phyloP scores from a whole-genome alignment of 148 eudicot species.

The Rhododendron kiyosumense region DNA sequence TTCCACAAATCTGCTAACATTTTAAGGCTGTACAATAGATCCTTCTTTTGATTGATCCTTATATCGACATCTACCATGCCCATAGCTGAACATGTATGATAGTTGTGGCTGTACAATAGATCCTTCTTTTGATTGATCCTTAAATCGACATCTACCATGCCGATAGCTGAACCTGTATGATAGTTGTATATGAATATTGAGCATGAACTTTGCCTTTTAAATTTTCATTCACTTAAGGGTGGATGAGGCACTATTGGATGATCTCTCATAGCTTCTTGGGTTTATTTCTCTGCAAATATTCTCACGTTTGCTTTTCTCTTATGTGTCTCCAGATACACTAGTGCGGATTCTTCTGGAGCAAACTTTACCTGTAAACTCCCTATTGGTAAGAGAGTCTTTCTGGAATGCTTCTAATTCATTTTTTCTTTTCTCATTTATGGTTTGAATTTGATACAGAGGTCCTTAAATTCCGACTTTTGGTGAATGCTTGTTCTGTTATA shows the following conservation, averaged over 20 bases:
- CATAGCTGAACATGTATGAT: neutral
- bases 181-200: neutral
- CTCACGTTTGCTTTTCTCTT: neutral
- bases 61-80: neutral
- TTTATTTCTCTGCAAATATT: neutral
- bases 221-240: neutral
- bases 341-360: slow-evolving; percentile 42
- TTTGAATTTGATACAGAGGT: neutral
- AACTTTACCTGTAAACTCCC: slow-evolving; percentile 28
- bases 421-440: neutral
- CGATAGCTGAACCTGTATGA: neutral
- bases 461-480: neutral
- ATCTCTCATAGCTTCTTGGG: neutral
- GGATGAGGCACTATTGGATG: neutral
- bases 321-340: slow-evolving; percentile 31
- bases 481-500: neutral
- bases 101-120: neutral
- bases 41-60: slow-evolving; percentile 3
- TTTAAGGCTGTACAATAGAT: neutral
- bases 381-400: slow-evolving; percentile 27
- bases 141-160: neutral
- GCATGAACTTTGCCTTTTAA: neutral
- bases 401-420: neutral
- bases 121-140: slow-evolving; percentile 1
- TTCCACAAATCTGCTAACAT: neutral